Conservation (phyloP, 2,329 filamentous ascomycete genomes). For the Purpureocillium lavendulum region DNA sequence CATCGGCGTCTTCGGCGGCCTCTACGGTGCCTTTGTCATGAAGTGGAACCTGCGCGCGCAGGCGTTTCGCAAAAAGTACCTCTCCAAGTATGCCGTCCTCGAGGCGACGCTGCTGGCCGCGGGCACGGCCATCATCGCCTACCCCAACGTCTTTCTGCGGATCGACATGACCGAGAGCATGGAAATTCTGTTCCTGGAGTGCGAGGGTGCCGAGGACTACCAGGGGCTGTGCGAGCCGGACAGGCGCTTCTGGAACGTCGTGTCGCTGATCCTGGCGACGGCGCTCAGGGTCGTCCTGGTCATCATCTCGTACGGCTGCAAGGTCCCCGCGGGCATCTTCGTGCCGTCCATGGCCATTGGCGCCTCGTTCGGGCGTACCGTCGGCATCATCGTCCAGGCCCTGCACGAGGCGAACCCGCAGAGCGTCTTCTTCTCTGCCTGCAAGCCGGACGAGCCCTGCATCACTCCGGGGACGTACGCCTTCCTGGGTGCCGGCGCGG, state of each 20-base stretch:
- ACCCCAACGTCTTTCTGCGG: conserved; percentile 86
- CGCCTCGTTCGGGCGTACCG: conserved; percentile 82
- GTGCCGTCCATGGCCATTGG: conserved; percentile 97
- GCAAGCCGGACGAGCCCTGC: conserved; percentile 84
- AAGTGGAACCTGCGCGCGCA: conserved; percentile 93
- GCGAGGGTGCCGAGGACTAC: conserved; percentile 81
- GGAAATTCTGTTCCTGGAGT: conserved; percentile 94
- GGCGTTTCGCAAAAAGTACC: conserved; percentile 88
- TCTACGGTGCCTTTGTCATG: conserved; percentile 95
- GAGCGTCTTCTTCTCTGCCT: conserved; percentile 80
- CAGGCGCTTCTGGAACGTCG: conserved; percentile 68
- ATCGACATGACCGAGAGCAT: conserved; percentile 99
- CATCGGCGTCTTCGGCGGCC: conserved; percentile 83
- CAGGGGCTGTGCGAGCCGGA: conserved; percentile 77
- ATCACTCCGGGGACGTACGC: conserved; percentile 98
- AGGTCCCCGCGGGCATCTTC: conserved; percentile 95
- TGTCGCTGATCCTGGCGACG: conserved; percentile 72
- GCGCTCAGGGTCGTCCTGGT: conserved; percentile 75
- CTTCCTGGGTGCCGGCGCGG: conserved; percentile 85
- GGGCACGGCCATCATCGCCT: conserved; percentile 85
- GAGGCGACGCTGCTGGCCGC: conserved; percentile 80
- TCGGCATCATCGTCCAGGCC: conserved; percentile 91
- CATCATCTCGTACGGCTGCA: conserved; percentile 94
- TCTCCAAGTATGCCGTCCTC: conserved; percentile 73
- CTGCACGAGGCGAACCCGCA: conserved; percentile 77